phyloP scores from a whole-genome alignment of 2,329 filamentous ascomycete genomes.

The Exophiala spinifera region DNA sequence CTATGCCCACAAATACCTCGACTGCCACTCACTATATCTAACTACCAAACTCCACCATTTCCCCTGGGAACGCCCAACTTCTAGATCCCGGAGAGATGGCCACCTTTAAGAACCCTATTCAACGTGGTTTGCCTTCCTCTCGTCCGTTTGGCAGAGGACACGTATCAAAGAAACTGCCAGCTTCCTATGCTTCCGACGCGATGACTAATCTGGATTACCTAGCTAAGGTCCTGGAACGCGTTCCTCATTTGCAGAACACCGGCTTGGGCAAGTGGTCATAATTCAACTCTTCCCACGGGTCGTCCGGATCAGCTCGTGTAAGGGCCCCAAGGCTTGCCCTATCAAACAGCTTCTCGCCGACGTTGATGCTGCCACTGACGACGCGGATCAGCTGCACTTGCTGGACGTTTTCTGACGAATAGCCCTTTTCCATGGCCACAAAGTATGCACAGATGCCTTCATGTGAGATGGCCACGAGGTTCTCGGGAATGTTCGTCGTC shows the following conservation, averaged over 20 bases:
- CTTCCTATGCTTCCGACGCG: too few species aligned
- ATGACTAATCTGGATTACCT: not conserved
- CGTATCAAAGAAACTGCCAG: too few species aligned
- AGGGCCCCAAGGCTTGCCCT: slow-evolving; percentile 13
- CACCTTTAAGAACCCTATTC: too few species aligned
- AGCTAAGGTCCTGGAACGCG: not conserved
- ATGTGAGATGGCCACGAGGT: slow-evolving; percentile 25
- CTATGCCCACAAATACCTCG: too few species aligned
- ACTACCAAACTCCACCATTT: not conserved
- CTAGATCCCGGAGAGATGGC: too few species aligned
- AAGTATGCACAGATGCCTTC: slow-evolving; percentile 28
- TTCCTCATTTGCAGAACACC: slow-evolving; percentile 14
- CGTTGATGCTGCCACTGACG: slow-evolving; percentile 22
- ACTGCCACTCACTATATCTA: not conserved
- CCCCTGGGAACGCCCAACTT: not conserved
- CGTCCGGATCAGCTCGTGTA: slow-evolving; percentile 11
- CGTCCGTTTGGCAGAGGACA: not conserved
- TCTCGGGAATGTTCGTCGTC: slow-evolving; percentile 19
- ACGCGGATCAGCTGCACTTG: slow-evolving; percentile 22
- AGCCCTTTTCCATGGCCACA: slow-evolving; percentile 18
- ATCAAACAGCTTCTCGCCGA: slow-evolving; percentile 23
- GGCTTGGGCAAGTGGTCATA: slow-evolving; percentile 16
- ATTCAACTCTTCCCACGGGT: slow-evolving; percentile 20
- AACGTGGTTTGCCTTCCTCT: not conserved
- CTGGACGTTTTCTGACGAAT: slow-evolving; percentile 6